Percentiles rank a stretch among this genome's conserved stretches.
phyloP scores from a whole-genome alignment of 345 rosid species.

The Trapa incisa region DNA sequence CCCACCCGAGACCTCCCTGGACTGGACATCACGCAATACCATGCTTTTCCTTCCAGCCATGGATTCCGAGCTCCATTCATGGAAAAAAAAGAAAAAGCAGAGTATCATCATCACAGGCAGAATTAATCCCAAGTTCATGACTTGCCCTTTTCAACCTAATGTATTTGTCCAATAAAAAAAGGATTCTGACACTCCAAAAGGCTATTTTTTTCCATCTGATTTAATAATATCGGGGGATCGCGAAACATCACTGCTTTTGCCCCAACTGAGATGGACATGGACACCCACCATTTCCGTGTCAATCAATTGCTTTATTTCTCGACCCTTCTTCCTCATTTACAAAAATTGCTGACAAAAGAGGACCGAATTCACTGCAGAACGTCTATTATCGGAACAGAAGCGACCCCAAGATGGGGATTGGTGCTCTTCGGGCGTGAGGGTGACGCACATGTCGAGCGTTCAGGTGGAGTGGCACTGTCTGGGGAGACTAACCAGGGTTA shows the following conservation, averaged over 20 bases:
- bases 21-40: neutral
- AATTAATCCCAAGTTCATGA: neutral
- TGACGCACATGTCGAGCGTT: neutral
- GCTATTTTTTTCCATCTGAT: neutral
- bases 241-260: neutral
- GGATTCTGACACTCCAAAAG: neutral
- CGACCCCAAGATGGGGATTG: neutral
- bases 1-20: too few species aligned
- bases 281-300: neutral
- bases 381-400: too few species aligned
- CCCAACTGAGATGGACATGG: neutral
- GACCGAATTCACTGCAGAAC: too few species aligned
- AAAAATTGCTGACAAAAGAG: too few species aligned
- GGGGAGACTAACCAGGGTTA: neutral
- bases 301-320: neutral
- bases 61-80: neutral
- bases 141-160: neutral
- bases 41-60: neutral
- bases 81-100: neutral
- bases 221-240: neutral
- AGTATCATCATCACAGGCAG: neutral
- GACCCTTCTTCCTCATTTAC: too few species aligned
- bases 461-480: neutral
- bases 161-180: neutral
- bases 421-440: neutral